Base-by-base conservation (phyloP, 805 yeast species). In the Teunomyces funiuensis region DNA sequence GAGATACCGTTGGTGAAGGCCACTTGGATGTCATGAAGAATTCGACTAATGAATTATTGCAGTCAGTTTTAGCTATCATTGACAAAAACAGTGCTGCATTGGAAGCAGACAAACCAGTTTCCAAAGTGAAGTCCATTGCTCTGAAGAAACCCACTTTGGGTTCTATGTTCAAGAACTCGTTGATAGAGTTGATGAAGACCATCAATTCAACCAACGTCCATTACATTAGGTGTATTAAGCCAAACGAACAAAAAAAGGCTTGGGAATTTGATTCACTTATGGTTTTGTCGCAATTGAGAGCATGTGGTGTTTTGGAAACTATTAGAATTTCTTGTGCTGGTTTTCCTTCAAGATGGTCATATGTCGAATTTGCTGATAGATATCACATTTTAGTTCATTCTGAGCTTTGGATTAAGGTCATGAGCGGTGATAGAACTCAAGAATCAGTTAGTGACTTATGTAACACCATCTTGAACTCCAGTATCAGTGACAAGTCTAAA, bases 261-360 rank as follows among this genome's bases (percentile, higher is more conserved):
- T 91, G 99, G 98, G 85, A 83, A 61, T 91, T 91, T 65, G 96
- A 89, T 57, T 88, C 95, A 11, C 76, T 89, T 31, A 90, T 91
- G 97, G 98, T 91, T 10, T 74, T 93, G 46, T 84, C 95, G 5
- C 99, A 91, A 65, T 75, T 91, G 48, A 80, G 99, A 61, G 99
- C 99, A 5, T 91, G 99, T 74, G 99, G 99, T 84, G 98, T 91
- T 36, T 73, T 91, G 52, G 99, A 93, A 62, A 93, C 99, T 2
- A 91, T 91, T 58, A 75, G 96, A 57, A 91, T 91, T 36, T 90
- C 97, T 1, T 90, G 97, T 69, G 97, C 96, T 38, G 99, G 99
- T 29, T 91, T 90, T 76, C 99, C 99, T 13, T 85, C 97, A 0
- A 77, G 97, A 60, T 88, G 97, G 89, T 80, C 96, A 2, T 93